Evolutionary conservation across 1,139 yeast species (phyloP), one percentile per base, ranked within the genome.

Genomic region (Yamadazyma taylorii): DNA sequence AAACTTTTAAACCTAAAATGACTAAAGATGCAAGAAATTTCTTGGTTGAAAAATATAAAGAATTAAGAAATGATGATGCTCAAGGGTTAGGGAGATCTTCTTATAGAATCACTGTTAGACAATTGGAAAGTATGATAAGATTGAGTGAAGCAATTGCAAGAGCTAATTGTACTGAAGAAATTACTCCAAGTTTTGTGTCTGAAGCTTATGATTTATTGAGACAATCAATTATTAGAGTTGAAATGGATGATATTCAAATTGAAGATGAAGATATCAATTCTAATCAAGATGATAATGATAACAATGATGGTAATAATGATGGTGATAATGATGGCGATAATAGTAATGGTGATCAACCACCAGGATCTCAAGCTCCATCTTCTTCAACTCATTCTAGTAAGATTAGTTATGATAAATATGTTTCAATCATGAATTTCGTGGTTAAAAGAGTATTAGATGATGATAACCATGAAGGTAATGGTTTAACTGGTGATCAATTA

Each of bases 141-240:
- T 73, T 92, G 45, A 82, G 94, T 8, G 99, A 92, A 61, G 98
- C 97, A 2, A 92, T 92, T 63, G 98, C 98, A 1, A 78, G 96
- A 50, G 97, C 98, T 28, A 92, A 92, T 60, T 92, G 98, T 65
- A 85, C 92, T 9, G 94, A 87, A 48, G 87, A 79, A 42, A 87
- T 94, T 42, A 82, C 94, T 0, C 89, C 95, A 17, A 75, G 78
- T 29, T 86, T 89, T 60, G 97, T 92, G 30, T 85, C 90, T 3
- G 98, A 94, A 58, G 98, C 98, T 0, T 90, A 85, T 60, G 94
- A 86, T 52, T 69, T 92, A 43, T 72, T 92, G 51, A 81, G 95
- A 54, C 96, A 88, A 62, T 86, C 96, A 31, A 90, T 92, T 44
- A 88, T 92, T 48, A 80, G 95, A 48, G 97, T 92, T 32, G 97